Percentiles rank a stretch among this genome's conserved stretches.
These are phyloP conservation scores for Lumnitzera littorea DNA, from an alignment of 345 rosid genomes.

Conservation along the genomic window DNA sequence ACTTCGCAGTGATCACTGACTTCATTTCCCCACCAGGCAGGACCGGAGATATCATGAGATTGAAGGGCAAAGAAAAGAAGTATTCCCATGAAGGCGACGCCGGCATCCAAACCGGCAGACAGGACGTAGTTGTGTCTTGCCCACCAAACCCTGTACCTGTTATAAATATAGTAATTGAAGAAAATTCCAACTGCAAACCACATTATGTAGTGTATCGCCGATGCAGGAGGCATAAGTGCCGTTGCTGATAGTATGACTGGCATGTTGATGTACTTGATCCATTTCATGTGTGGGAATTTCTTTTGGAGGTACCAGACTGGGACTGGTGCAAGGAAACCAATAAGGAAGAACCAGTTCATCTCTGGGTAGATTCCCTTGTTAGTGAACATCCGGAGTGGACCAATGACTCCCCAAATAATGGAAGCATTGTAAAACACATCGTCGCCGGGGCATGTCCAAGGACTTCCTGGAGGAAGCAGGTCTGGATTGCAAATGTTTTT, in stretches of 20 bases:
- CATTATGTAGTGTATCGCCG: conserved; percentile 88
- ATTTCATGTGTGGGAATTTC: conserved; percentile 73
- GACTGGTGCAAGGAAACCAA: conserved; percentile 81
- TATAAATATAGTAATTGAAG: conserved; percentile 83
- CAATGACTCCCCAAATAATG: conserved; percentile 91
- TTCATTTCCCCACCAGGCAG: conserved; percentile 87
- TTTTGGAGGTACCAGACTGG: conserved; percentile 80
- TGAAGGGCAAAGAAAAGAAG: conserved; percentile 78
- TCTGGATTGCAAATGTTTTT: conserved; percentile 75
- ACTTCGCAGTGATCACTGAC: too few relatives aligned
- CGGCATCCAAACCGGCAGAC: conserved; percentile 95
- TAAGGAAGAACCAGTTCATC: conserved; percentile 84
- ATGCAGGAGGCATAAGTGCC: conserved; percentile 98
- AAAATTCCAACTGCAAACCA: conserved; percentile 84
- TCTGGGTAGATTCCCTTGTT: conserved; percentile 82
- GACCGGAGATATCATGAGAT: conserved; percentile 32
- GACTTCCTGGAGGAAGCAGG: conserved; percentile 56
- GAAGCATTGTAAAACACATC: conserved; percentile 93
- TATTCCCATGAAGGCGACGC: conserved; percentile 94
- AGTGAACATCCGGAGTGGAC: conserved; percentile 75
- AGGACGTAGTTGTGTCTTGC: conserved; percentile 84
- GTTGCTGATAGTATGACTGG: conserved; percentile 87
- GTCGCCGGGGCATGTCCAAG: conserved; percentile 97
- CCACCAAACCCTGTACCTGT: conserved; percentile 88
- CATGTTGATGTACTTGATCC: conserved; percentile 89